Evolutionary conservation across 495 filamentous ascomycete genomes (phyloP), one percentile per base, ranked within the genome.

Genomic region (Talaromyces nanjingensis): DNA sequence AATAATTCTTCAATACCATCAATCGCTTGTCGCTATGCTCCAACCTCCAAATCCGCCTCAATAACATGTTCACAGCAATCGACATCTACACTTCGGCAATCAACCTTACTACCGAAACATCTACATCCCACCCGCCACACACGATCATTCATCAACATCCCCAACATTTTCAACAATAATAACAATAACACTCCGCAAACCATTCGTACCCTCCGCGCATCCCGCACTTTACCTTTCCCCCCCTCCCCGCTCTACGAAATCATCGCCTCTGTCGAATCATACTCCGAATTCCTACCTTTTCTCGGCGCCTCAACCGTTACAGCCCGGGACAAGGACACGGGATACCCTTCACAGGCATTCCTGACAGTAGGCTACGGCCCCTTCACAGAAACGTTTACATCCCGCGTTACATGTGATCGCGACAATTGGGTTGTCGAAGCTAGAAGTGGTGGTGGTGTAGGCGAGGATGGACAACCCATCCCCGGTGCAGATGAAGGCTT

Each of bases 271-370:
- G 86, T 97, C 65, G 81, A 88, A 73, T 84, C 82, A 67, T 98
- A 97, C 86, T 74, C 76, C 49, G 69, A 76, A 66, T 98, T 96
- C 85, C 84, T 97, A 33, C 93, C 93, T 8, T 96, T 94, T 84
- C 92, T 92, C 74, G 78, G 80, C 12, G 76, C 79, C 6, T 91
- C 89, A 2, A 81, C 74, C 33, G 89, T 97, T 2, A 96, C 91
- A n/a, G 63, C 73, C 57, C 79, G 84, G 53, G 80, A 84, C 62
- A 71, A 78, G 0, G 69, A 78, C 56, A 77, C 76, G 12, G 69
- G 79, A 1, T 89, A 85, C 75, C 94, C 94, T 0, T 80, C 83
- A 22, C 85, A 86, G 69, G 94, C 91, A 1, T 86, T 88, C 72
- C 82, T 98, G 22, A 88, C 85, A 4, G 85, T 97, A 31, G 93